phyloP scores from a whole-genome alignment of 2,329 filamentous ascomycete species.

The Lecanosticta acicola region DNA sequence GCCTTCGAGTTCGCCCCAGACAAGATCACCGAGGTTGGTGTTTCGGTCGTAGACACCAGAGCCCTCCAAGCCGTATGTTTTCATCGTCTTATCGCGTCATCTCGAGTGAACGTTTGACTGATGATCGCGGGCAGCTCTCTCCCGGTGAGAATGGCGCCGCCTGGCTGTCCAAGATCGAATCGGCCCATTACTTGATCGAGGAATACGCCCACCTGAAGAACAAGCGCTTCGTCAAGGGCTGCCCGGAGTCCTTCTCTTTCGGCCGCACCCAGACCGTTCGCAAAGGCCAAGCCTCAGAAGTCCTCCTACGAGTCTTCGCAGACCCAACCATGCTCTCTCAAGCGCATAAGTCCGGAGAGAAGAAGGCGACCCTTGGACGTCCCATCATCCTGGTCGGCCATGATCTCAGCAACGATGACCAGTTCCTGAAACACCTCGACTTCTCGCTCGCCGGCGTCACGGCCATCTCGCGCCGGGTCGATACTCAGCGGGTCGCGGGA shows the following conservation, averaged over 20 bases:
- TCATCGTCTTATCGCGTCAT: background rate
- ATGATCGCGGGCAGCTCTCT: background rate
- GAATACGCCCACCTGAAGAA: constrained; percentile 67
- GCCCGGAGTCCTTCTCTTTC: constrained; percentile 69
- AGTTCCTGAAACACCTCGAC: constrained; percentile 59
- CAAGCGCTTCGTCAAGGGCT: constrained; percentile 61
- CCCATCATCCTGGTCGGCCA: constrained; percentile 77
- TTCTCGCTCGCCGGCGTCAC: constrained; percentile 51
- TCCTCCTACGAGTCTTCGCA: constrained; percentile 51
- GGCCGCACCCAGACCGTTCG: constrained; percentile 48
- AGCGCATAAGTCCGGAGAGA: background rate
- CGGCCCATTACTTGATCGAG: constrained; percentile 63
- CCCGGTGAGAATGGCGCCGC: constrained; percentile 32
- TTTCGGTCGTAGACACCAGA: constrained; percentile 70
- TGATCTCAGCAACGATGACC: constrained; percentile 60
- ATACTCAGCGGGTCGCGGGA: constrained; percentile 65
- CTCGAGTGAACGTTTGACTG: background rate
- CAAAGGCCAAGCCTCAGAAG: constrained; percentile 34
- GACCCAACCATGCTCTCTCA: constrained; percentile 33
- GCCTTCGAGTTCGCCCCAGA: constrained; percentile 61
- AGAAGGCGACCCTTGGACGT: constrained; percentile 32
- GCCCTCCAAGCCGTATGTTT: constrained; percentile 27
- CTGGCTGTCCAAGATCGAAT: constrained; percentile 10
- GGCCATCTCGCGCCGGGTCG: constrained; percentile 33
- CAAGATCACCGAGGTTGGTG: constrained; percentile 76